phyloP scores from a whole-genome alignment of 2,329 filamentous ascomycete species.

The Stemphylium vesicarium region DNA sequence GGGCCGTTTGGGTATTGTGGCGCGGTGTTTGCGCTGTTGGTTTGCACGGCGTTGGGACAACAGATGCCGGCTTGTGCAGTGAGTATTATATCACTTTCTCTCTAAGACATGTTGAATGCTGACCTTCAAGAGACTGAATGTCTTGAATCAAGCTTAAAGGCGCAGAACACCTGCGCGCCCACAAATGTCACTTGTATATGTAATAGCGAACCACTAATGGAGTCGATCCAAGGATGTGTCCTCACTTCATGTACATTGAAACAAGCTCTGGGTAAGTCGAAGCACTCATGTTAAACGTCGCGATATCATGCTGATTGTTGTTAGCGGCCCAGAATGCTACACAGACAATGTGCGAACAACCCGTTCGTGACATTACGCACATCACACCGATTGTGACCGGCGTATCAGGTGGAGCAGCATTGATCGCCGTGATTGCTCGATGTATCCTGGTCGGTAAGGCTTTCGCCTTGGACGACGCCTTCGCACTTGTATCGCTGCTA shows the following conservation, averaged over 20 bases:
- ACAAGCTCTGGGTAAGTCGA: slow-evolving; percentile 16
- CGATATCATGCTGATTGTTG: neutral
- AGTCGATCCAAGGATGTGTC: slow-evolving; percentile 14
- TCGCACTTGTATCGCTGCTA: slow-evolving; percentile 14
- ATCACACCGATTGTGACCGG: slow-evolving; percentile 38
- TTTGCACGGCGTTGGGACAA: neutral
- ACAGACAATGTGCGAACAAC: slow-evolving; percentile 40
- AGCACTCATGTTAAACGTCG: neutral
- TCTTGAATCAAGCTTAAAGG: neutral
- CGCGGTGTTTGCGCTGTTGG: neutral
- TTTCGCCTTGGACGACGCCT: slow-evolving; percentile 20
- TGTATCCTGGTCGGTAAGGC: neutral
- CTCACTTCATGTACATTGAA: slow-evolving; percentile 14
- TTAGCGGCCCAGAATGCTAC: slow-evolving; percentile 49
- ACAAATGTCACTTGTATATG: slow-evolving; percentile 19
- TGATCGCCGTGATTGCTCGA: slow-evolving; percentile 42
- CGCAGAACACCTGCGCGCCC: slow-evolving; percentile 8
- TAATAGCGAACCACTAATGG: slow-evolving; percentile 1
- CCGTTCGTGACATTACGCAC: slow-evolving; percentile 43
- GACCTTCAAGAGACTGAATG: slow-evolving; percentile 1
- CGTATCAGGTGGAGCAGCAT: slow-evolving; percentile 16
- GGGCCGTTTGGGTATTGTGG: neutral
- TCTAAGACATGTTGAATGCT: neutral
- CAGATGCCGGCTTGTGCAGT: slow-evolving; percentile 10
- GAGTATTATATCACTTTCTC: neutral